Evolutionary conservation across 1,139 yeast genomes (phyloP), one percentile per base, ranked within the genome.

Genomic region (Hyphopichia buzzinii): DNA sequence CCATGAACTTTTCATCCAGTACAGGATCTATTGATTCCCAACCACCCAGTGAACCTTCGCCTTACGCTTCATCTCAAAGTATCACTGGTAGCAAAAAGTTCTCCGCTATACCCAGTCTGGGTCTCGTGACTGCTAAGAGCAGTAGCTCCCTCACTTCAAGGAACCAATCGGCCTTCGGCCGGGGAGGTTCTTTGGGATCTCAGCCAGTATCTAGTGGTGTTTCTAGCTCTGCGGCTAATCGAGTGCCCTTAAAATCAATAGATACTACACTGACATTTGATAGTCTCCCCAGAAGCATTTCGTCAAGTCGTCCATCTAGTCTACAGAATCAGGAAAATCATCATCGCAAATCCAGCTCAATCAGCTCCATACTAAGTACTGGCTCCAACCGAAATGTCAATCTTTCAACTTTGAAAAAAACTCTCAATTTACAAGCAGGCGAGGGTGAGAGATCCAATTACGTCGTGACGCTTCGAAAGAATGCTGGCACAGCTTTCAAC

Each of bases 381-480:
- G 54, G 48, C 26, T 67, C 74, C 0, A 55, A 54, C 39, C 50
- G 61, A 26, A 67, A 67, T 42, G 67, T 67, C 30, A 70, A 67
- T 43, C 51, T 71, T 31, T 63, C 69, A 3, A 48, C 68, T 1
- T 52, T 71, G 35, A 71, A 69, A 41, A 63, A 60, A 47, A 56
- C 63, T 3, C 43, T 68, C 26, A 54, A 57, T 31, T 50, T 70
- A 26, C 60, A 65, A 33, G 71, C 74, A 1, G 79, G 80, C 1
- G 77, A 74, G 52, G 79, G 77, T 23, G 77, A 74, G 34, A 51
- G 68, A 25, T 77, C 83, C 1, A 60, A 61, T 27, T 83, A 83
- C 50, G 85, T 84, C 3, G 62, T 68, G 33, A 59, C 71, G 6
- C 54, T 82, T 15, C 62, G 87, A 26, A 64, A 71, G 33, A 68